Conservation (phyloP, 2,329 filamentous ascomycete species). For the Cercospora nicotianae region DNA sequence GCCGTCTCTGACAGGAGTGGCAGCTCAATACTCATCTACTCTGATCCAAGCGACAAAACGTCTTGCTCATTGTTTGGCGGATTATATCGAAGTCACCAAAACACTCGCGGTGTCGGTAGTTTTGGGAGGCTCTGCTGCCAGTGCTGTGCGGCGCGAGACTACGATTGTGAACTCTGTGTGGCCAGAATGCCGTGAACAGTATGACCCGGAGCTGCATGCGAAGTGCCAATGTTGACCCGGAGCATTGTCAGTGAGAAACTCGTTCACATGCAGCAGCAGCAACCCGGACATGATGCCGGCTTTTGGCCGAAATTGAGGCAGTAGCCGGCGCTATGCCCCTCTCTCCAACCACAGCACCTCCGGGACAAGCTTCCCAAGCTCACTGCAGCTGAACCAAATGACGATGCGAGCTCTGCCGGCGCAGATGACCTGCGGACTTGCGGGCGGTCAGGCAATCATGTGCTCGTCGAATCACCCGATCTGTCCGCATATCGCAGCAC, state of each 20-base stretch:
- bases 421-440: background rate
- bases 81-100: no score
- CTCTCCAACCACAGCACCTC: background rate
- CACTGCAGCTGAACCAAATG: background rate
- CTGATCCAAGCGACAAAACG: no score
- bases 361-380: slow-evolving; percentile 5
- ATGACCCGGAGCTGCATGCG: no score
- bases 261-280: background rate
- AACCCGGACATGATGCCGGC: background rate
- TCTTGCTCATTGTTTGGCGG: no score
- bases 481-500: background rate
- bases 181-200: no score
- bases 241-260: background rate
- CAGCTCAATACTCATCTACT: no score
- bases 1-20: no score
- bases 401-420: background rate
- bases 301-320: background rate
- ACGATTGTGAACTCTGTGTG: no score
- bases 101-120: no score
- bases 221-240: background rate
- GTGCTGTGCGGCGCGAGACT: no score
- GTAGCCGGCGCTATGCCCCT: background rate
- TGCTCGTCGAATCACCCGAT: background rate
- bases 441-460: slow-evolving; percentile 1
- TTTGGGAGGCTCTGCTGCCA: no score